These are phyloP conservation scores for Cenchrus purpureus DNA, from an alignment of 176 grass and related monocot species.

Conservation along the genomic window DNA sequence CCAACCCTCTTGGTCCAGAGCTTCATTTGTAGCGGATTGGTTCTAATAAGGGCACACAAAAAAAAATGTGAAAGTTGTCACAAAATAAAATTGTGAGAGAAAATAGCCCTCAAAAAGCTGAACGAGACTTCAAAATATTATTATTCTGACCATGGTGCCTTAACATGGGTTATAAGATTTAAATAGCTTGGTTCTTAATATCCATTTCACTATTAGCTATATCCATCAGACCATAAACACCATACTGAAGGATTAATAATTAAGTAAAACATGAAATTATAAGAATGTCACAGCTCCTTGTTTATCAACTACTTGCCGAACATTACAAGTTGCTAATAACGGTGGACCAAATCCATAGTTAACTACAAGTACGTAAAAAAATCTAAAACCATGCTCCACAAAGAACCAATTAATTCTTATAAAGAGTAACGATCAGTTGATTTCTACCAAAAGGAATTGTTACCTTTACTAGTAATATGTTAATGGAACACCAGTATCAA, in stretches of 20 bases:
- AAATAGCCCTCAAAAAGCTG: not conserved
- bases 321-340: not conserved
- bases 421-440: constrained; percentile 5
- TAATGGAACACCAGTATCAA: constrained; percentile 29
- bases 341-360: not conserved
- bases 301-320: constrained; percentile 20
- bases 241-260: not conserved
- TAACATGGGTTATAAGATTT: constrained; percentile 24
- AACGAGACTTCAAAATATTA: not conserved
- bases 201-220: constrained; percentile 14
- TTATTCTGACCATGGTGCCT: not conserved
- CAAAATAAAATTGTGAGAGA: not conserved
- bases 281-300: not conserved
- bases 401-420: constrained; percentile 10
- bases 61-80: not conserved
- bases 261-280: not conserved
- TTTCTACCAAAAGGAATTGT: constrained; percentile 14
- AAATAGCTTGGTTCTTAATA: not conserved
- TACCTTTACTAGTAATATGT: not conserved
- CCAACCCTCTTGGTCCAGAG: constrained; percentile 80
- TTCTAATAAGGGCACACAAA: constrained; percentile 61
- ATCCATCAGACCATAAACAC: not conserved
- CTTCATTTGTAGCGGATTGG: constrained; percentile 59
- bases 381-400: constrained; percentile 2
- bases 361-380: not conserved